Base-by-base conservation (phyloP, 2,329 filamentous ascomycete genomes). In the Fusarium bactridioides region DNA sequence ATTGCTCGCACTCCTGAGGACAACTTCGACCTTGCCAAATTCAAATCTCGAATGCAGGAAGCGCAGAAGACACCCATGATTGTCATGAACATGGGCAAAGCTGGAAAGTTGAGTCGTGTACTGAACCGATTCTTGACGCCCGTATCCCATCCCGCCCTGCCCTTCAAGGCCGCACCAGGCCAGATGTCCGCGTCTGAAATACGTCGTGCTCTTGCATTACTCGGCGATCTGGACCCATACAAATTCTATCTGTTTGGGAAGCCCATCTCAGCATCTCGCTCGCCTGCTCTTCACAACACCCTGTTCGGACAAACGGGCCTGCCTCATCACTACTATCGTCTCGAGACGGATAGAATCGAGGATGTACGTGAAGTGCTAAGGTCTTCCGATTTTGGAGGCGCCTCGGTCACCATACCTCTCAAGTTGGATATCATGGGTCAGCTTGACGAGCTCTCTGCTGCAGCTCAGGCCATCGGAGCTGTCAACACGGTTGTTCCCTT, bases 81-180 rank as follows among this genome's bases (percentile, higher is more conserved):
- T 75, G 94, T 93, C 3, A 92, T 99, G 79, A 99, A 99, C 82
- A 98, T 99, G 95, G 95, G 95, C 35, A 86, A 90, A 53, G 85
- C 89, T 31, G 96, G 96, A 54, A 96, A 97, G 83, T 87, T 98
- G 45, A 97, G 94, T 78, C 91, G 96, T 38, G 92, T 99, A 48
- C 85, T 97, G 65, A 99, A 99, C 82, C 87, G 89, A 35, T 98
- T 98, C 85, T 90, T 99, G 85, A 98, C 96, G 0, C 96, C 96
- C 0, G 96, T 99, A 19, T 94, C 94, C 7, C 96, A 98, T 80
- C 93, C 94, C 4, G 88, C 88, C 18, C 86, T 98, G n/a, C 94
- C 95, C 1, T 94, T 95, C 83, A 96, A 96, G 79, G 95, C 96
- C 43, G 96, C 96, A 0, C 95, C 96, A 8, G 96, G 96, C 4